Evolutionary conservation across 257 asterid genomes (phyloP).

Genomic region (Nicotiana undulata): DNA sequence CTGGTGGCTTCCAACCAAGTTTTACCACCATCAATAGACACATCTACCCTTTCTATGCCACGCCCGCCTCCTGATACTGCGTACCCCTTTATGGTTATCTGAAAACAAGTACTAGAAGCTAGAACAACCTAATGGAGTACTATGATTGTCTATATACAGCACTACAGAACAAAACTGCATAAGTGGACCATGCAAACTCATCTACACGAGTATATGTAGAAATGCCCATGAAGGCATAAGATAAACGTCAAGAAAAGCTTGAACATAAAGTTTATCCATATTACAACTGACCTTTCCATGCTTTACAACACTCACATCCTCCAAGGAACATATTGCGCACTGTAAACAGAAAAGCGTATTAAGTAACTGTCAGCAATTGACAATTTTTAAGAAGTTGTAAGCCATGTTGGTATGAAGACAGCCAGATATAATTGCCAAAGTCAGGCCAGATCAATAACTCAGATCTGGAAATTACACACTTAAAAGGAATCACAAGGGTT

Average conservation of each 20-base stretch:
- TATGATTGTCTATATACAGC: not conserved
- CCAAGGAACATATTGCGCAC: constrained; percentile 90
- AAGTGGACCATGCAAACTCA: not conserved
- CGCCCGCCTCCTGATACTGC: constrained; percentile 97
- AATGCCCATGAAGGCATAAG: not conserved
- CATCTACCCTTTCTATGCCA: constrained; percentile 90
- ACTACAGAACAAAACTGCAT: not conserved
- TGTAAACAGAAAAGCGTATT: constrained; percentile 40
- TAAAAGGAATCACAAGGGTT: not conserved
- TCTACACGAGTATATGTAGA: not conserved
- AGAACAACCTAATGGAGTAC: not conserved
- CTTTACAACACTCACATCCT: constrained; percentile 51
- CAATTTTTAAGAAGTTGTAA: not conserved
- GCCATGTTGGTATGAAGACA: not conserved
- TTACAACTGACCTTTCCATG: constrained; percentile 68
- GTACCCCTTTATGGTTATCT: constrained; percentile 81
- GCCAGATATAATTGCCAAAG: not conserved
- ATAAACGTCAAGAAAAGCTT: not conserved
- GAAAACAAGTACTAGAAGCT: constrained; percentile 9
- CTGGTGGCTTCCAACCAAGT: constrained; percentile 88
- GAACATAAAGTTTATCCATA: not conserved
- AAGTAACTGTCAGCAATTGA: not conserved
- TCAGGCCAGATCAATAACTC: not conserved
- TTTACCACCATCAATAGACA: constrained; percentile 82
- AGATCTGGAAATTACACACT: not conserved